Conservation (phyloP, 805 yeast genomes). For the Spathaspora gorwiae region DNA sequence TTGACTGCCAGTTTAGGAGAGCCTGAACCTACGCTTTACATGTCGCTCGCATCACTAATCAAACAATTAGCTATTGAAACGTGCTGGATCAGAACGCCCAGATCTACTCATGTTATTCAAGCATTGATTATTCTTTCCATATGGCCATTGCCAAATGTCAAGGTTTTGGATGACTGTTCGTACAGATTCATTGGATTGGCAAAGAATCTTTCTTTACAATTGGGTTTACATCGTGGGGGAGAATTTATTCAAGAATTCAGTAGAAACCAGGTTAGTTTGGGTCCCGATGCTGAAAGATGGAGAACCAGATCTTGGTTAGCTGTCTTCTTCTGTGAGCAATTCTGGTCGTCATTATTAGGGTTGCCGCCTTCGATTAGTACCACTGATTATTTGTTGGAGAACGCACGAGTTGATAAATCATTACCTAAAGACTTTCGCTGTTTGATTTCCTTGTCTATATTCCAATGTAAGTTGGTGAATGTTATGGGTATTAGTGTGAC, state of each 20-base stretch:
- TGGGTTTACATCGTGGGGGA: conserved; percentile 84
- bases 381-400: conserved; percentile 72
- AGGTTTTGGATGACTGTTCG: conserved; percentile 86
- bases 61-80: conserved; percentile 87
- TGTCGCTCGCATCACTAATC: conserved; percentile 68
- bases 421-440: conserved; percentile 71
- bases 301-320: conserved; percentile 91
- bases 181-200: conserved; percentile 87
- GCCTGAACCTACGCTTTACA: conserved; percentile 80
- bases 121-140: conserved; percentile 77
- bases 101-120: conserved; percentile 91
- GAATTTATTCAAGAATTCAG: conserved; percentile 87
- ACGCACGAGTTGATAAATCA: conserved; percentile 61
- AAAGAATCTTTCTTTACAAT: conserved; percentile 73
- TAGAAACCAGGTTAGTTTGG: conserved; percentile 78
- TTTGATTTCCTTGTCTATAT: conserved; percentile 67
- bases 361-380: conserved; percentile 82
- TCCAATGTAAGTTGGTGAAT: conserved; percentile 77
- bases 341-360: conserved; percentile 85
- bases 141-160: conserved; percentile 93
- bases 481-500: conserved; percentile 85
- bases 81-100: conserved; percentile 89
- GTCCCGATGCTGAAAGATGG: conserved; percentile 90
- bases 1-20: conserved; percentile 82
- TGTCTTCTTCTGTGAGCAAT: conserved; percentile 81